Evolutionary conservation across 2,329 filamentous ascomycete species (phyloP), one percentile per base, ranked within the genome.

Genomic region (Aotearoamyces nothofagi): DNA sequence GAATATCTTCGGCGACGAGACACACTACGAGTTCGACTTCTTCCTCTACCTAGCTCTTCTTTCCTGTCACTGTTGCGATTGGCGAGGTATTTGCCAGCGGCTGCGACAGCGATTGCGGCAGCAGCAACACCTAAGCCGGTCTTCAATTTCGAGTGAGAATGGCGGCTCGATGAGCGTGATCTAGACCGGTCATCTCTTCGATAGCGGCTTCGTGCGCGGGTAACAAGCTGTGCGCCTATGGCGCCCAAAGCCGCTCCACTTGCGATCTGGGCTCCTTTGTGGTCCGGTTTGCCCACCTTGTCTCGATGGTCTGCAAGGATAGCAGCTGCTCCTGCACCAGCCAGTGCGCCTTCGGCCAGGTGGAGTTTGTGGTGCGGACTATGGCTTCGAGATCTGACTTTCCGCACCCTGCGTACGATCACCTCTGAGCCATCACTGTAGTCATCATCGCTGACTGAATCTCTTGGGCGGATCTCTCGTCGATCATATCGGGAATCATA

Each of bases 11-110:
- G 52, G 46, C 35, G 54, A 52, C 42, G 42, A 25, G 46, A 46
- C n/a, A 43, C 57, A 56, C 30, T 59, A 22, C 65, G 57, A 23
- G 53, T 59, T 17, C 63, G 59, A 40, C 62, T 63, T 14, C 48
- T 42, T 7, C 71, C 71, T 27, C 71, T 64, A 15, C 43, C 53
- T 9, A 58, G 48, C 40, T 75, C 69, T 37, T 73, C 70, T 42
- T 64, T 69, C 24, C 74, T 66, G 24, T 64, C 49, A n/a, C n/a
- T n/a, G 43, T 69, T 72, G 49, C 60, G 66, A 39, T 63, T 61
- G 37, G 73, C 63, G 45, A 68, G 65, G 42, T 73, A 74, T 44
- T 75, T 74, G 36, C 69, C 62, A 4, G 70, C 70, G n/a, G 70
- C 71, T 3, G 70, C 69, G 12, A 72, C 66, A 5, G 70, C 71